Evolutionary conservation across 2,329 filamentous ascomycete species (phyloP), one percentile per base, ranked within the genome.

Genomic region (Cadophora sp.): DNA sequence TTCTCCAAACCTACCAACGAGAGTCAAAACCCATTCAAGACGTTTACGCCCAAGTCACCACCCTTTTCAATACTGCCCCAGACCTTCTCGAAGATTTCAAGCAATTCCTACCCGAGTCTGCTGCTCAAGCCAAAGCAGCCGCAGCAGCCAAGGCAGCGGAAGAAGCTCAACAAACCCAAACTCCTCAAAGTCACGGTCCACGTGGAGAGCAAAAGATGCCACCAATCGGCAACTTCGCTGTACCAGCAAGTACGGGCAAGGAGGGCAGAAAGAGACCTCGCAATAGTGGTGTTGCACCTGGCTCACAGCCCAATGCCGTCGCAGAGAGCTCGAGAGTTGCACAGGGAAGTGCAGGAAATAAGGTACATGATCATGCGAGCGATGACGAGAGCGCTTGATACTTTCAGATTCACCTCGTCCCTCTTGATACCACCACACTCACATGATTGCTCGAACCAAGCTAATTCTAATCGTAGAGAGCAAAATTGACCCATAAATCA

Each of bases 21-120:
- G 96, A 99, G 79, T 97, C 96, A 64, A 98, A 98, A 78, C 97
- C 96, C 0, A 99, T 99, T 46, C 94, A 97, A 79, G 96, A 99
- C 80, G 96, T 99, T 3, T 99, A 99, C 79, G 92, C 93, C 1
- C 96, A 99, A 80, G 96, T 99, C 27, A 99, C 97, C 0, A 92
- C 91, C 37, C 84, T 99, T 0, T 99, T 99, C 82, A 94, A 93
- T 77, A 91, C 92, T 5, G 96, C 97, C 0, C 95, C 95, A 4
- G 96, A 99, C 80, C 87, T 99, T 14, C 84, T 99, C 1, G 96
- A 99, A 80, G 96, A 99, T 77, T 99, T 99, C 79, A 99, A 99
- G 79, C 96, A 99, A 77, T 99, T 99, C 74, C 85, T 99, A 8
- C 96, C 96, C 0, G 96, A 99, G 78, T 97, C 95, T 53, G 90